Percentiles rank a stretch among this genome's conserved stretches.
Conservation (phyloP, 2,329 filamentous ascomycete genomes). For the Aureobasidium sp. region DNA sequence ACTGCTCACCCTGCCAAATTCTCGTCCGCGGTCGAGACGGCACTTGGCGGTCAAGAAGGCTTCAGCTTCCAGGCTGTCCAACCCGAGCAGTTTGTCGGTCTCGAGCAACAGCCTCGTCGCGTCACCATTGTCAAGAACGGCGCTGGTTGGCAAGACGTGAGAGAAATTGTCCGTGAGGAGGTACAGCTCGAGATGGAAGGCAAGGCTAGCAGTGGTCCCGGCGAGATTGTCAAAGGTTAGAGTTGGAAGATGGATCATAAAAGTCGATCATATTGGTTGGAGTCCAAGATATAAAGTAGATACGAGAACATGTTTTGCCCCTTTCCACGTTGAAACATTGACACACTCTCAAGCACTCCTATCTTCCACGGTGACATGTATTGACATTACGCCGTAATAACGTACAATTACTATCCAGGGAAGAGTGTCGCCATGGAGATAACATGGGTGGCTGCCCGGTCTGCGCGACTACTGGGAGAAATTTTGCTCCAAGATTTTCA, state of each 20-base stretch:
- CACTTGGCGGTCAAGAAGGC: slow-evolving; percentile 59
- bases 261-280: neutral
- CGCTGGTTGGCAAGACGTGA: slow-evolving; percentile 62
- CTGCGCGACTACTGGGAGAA: neutral
- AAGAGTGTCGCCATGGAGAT: neutral
- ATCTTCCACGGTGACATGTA: too few species aligned
- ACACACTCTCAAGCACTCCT: too few species aligned
- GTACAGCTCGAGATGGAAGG: slow-evolving; percentile 44
- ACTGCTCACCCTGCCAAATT: slow-evolving; percentile 98
- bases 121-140: slow-evolving; percentile 59
- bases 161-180: slow-evolving; percentile 65
- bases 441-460: neutral
- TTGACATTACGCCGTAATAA: too few species aligned
- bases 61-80: slow-evolving; percentile 75
- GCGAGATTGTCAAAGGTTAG: slow-evolving; percentile 11
- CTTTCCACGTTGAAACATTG: neutral
- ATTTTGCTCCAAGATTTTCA: neutral
- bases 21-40: slow-evolving; percentile 70
- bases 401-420: neutral
- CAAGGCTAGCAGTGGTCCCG: slow-evolving; percentile 12
- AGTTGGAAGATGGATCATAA: neutral
- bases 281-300: neutral
- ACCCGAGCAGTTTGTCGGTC: slow-evolving; percentile 70
- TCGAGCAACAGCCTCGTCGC: slow-evolving; percentile 67
- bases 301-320: neutral